Base-by-base conservation (phyloP, 495 filamentous ascomycete species). In the Filosporella fistucella region DNA sequence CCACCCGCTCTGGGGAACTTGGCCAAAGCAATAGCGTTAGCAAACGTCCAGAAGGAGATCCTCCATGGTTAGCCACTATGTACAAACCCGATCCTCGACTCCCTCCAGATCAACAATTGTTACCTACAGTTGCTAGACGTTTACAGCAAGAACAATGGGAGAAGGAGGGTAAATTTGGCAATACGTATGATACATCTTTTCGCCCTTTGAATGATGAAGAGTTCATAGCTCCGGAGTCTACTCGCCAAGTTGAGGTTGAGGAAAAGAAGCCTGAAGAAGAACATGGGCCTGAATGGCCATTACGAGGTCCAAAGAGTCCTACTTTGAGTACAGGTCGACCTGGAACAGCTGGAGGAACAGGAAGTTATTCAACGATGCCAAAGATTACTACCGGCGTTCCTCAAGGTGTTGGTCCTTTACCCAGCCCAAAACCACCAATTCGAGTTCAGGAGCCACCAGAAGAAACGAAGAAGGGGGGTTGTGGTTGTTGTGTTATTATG, bases 111-210 rank as follows among this genome's bases (percentile, higher is more conserved):
- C 86, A 97, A 63, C 93, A 98, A 62, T 78, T 98, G 42, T 78
- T 98, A 14, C 93, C 93, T 2, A 98, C 93, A 0, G 88, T 96
- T 49, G 93, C 93, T 32, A 93, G 84, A 57, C 78, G 86, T 51
- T 75, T 97, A 66, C 85, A 90, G 60, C 93, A 96, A 70, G 88
- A 96, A 63, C 88, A 93, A 61, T 95, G 88, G 90, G 89, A 90
- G 66, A 83, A 81, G 55, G 89, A 95, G 66, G 90, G 89, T 40
- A 86, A 86, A 42, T 83, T 82, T 49, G 88, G 86, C 4, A 86
- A 75, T 37, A 76, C 82, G 24, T 94, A 91, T 63, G 91, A 95
- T 62, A 82, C 78, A 51, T 79, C 93, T 56, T 88, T 95, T 68
- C 80, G 81, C 21, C 84, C 89, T 23, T 69, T 95, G 25, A 86